Conservation (phyloP, 2,329 filamentous ascomycete genomes). For the Ceratocystis albifundus region DNA sequence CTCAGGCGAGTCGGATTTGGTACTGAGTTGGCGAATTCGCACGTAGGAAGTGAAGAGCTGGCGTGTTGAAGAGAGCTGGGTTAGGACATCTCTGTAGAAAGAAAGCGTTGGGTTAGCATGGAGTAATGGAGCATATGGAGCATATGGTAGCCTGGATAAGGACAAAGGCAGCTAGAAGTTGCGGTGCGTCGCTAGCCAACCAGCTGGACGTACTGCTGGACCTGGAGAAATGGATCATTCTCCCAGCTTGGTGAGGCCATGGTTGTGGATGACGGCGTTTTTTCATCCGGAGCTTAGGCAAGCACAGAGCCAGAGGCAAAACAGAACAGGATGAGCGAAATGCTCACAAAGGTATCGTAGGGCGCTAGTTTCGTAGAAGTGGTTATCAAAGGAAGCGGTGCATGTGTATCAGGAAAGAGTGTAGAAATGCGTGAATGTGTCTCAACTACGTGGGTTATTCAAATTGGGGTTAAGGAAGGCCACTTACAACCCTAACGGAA, state of each 20-base stretch:
- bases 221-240: conserved; percentile 60
- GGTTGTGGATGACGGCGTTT: conserved; percentile 27
- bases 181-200: not conserved
- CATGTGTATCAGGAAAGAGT: not conserved
- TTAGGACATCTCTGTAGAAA: conserved; percentile 64
- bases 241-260: conserved; percentile 60
- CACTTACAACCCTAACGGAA: not conserved
- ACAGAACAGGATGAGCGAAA: not conserved
- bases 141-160: not conserved
- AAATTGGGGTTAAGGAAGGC: not conserved
- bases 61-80: conserved; percentile 67
- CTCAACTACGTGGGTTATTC: no score
- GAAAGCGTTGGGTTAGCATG: conserved; percentile 19
- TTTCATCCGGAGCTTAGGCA: conserved; percentile 12
- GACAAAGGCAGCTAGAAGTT: not conserved
- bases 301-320: not conserved
- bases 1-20: conserved; percentile 63
- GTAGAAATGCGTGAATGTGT: not conserved
- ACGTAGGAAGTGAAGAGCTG: conserved; percentile 90
- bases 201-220: conserved; percentile 47
- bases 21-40: conserved; percentile 79
- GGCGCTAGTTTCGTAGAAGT: no score
- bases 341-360: not conserved
- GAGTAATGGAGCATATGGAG: not conserved
- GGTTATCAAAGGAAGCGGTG: no score